Evolutionary conservation across 139 green algal genomes (phyloP), one percentile per base, ranked within the genome.

Genomic region (Ulvella scutata): DNA sequence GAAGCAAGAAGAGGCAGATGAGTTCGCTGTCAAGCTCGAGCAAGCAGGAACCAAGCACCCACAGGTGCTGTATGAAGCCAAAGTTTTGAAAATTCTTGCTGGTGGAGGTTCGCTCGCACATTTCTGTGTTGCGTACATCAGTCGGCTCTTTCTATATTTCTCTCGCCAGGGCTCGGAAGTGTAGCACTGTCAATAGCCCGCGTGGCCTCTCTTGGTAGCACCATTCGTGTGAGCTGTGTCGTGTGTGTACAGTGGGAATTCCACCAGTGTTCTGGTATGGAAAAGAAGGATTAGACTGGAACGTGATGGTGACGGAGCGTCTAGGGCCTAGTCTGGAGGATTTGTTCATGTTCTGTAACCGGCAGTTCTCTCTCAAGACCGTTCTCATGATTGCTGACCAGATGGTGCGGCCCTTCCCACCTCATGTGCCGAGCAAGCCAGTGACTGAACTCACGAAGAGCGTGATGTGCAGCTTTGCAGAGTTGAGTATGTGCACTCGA

Each of bases 331-430:
- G 80, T 67, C 79, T 99, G 72, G 95, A 99, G 78, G 95, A 99
- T 81, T 83, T 99, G 13, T 99, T 99, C 87, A 99, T 99, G 79
- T 99, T 98, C 78, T 99, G 94, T 86, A 95, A 96, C 76, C 83
- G 94, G 9, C 97, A 97, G 82, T 98, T 99, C 80, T 90, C 75
- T 37, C 80, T 99, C 20, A 99, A 99, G 84, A 98, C 94, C 36
- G 92, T 98, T 59, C 88, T 99, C 43, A 99, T 99, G 95, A 88
- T 99, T 61, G 95, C 95, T 3, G 95, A 99, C 76, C 95, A 99
- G 83, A 84, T 99, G 88, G 88, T 98, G 81, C 59, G 88, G n/a
- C n/a, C n/a, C n/a, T n/a, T n/a, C n/a, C n/a, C n/a, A n/a, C 34
- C 38, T 44, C 23, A 17, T n/a, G n/a, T n/a, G n/a, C n/a, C n/a